Conservation (phyloP, 2,329 filamentous ascomycete genomes). For the Beauveria caledonica region DNA sequence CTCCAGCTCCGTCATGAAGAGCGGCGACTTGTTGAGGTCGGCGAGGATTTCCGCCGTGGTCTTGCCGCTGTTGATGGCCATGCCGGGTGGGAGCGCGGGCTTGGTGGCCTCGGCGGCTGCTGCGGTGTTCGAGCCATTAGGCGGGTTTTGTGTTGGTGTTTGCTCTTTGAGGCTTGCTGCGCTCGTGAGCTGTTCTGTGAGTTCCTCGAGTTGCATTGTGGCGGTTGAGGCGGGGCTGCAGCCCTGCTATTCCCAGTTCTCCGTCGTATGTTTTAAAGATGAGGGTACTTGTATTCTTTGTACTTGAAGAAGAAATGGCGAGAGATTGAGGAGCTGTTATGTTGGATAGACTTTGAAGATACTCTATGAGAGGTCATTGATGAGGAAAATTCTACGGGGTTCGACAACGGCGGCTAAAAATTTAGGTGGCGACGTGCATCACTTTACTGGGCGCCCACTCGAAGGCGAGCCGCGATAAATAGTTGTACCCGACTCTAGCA, state of each 20-base stretch:
- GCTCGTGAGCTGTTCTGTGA: constrained; percentile 30
- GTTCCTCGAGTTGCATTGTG: constrained; percentile 33
- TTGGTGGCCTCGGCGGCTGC: constrained; percentile 18
- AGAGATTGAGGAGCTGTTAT: not conserved
- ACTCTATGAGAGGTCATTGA: not conserved
- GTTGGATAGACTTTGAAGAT: not conserved
- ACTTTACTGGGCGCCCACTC: not conserved
- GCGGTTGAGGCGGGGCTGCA: not conserved
- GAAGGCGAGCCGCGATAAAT: not conserved
- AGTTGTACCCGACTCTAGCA: not conserved
- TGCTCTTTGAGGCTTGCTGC: constrained; percentile 5
- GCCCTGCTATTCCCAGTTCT: not conserved
- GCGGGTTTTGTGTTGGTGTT: constrained; percentile 2
- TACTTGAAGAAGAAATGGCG: not conserved
- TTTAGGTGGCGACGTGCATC: constrained; percentile 4
- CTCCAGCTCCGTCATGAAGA: constrained; percentile 95
- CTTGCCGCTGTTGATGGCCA: constrained; percentile 33
- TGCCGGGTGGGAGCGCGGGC: constrained; percentile 39
- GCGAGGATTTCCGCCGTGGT: constrained; percentile 47
- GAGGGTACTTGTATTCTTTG: not conserved
- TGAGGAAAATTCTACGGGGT: constrained; percentile 10
- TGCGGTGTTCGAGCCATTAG: not conserved
- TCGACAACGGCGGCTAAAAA: not conserved
- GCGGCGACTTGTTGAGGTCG: constrained; percentile 56
- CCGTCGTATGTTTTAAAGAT: not conserved